Evolutionary conservation across 164 flowering plant genomes (phyloP).

Genomic region (Annona squamosa): DNA sequence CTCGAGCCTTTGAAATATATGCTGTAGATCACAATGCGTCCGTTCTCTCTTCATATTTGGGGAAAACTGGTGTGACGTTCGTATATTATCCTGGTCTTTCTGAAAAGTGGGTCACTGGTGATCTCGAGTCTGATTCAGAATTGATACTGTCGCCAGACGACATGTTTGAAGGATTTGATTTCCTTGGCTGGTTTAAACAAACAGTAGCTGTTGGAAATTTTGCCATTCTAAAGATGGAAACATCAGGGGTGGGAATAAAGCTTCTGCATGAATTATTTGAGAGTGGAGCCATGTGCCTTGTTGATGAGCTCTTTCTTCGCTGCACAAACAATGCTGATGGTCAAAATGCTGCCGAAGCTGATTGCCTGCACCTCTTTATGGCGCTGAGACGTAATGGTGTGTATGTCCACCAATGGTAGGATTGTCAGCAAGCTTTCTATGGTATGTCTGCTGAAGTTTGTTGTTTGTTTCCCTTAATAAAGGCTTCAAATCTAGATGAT

Average conservation of each 20-base stretch:
- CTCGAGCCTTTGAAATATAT: conserved; percentile 40
- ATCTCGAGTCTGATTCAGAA: conserved; percentile 19
- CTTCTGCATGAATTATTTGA: conserved; percentile 52
- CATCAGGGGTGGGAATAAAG: conserved; percentile 40
- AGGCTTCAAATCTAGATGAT: not conserved
- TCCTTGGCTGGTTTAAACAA: conserved; percentile 61
- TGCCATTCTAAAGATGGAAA: conserved; percentile 70
- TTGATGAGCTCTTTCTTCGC: conserved; percentile 78
- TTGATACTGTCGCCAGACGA: conserved; percentile 24
- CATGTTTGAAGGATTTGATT: conserved; percentile 45
- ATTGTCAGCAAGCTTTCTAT: conserved; percentile 10
- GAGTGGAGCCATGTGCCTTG: conserved; percentile 67
- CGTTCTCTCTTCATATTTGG: conserved; percentile 52
- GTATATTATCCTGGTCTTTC: conserved; percentile 68
- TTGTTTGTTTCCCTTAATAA: not conserved
- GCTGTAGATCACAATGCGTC: conserved; percentile 61
- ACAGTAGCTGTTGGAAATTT: conserved; percentile 54
- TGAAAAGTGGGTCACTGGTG: conserved; percentile 19
- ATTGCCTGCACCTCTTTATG: conserved; percentile 43
- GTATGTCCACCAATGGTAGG: conserved; percentile 67
- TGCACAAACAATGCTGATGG: conserved; percentile 35
- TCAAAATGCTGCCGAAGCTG: conserved; percentile 18
- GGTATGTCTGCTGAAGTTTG: not conserved
- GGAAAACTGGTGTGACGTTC: conserved; percentile 63
- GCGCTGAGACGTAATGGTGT: conserved; percentile 57